Evolutionary conservation across 2,329 filamentous ascomycete species (phyloP).

Genomic region (Aureobasidium pullulans): DNA sequence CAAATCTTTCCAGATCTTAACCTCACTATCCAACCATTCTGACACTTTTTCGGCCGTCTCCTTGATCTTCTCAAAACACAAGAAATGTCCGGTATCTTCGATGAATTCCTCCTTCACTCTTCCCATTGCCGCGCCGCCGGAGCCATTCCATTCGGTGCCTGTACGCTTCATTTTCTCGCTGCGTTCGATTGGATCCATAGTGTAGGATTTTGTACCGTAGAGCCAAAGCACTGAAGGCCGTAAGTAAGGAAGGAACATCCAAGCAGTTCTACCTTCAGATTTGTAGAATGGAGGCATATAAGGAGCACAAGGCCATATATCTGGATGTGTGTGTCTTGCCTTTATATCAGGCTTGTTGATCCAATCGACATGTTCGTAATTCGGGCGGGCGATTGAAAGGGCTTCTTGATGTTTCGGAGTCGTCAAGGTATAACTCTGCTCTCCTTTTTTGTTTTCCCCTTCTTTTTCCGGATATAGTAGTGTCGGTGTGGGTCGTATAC

Average conservation of each 20-base stretch:
- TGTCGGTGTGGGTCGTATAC: conserved; percentile 66
- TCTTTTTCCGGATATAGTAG: conserved; percentile 42
- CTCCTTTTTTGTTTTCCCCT: conserved; percentile 16
- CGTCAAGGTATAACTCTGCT: conserved; percentile 57
- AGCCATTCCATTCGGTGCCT: conserved; percentile 59
- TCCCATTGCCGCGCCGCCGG: conserved; percentile 57
- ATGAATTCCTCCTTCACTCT: conserved; percentile 60
- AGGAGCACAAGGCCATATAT: conserved; percentile 29
- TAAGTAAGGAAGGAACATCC: conserved; percentile 51
- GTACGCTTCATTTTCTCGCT: conserved; percentile 54
- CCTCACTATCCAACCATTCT: conserved; percentile 29
- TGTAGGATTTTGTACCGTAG: conserved; percentile 53
- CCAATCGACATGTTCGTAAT: conserved; percentile 31
- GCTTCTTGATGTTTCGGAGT: conserved; percentile 88
- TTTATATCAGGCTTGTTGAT: conserved; percentile 24
- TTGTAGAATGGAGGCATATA: conserved; percentile 56
- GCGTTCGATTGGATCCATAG: conserved; percentile 47
- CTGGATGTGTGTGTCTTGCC: conserved; percentile 35
- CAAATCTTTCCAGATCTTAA: conserved; percentile 27
- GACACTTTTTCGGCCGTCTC: conserved; percentile 51
- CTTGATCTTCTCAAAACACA: conserved; percentile 71
- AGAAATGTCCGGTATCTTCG: conserved; percentile 63
- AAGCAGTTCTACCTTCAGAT: conserved; percentile 52
- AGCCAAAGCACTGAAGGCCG: conserved; percentile 62
- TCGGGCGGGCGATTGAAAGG: conserved; percentile 63